These are phyloP conservation scores for Saturnispora bothae DNA, from an alignment of 805 yeast genomes.

Conservation along the genomic window DNA sequence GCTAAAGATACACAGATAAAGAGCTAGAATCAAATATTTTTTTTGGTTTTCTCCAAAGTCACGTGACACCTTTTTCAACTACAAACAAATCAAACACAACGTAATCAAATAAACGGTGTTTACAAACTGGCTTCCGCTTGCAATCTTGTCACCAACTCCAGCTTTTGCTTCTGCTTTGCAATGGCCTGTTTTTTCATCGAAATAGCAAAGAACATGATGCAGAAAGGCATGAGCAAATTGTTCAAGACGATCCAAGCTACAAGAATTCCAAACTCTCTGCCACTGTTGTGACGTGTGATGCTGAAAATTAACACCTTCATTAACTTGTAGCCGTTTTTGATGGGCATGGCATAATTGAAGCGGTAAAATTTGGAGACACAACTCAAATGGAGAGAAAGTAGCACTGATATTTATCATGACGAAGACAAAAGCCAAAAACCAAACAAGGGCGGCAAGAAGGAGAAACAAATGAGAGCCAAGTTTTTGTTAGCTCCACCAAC, in stretches of 20 bases:
- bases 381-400: slow-evolving; percentile 53
- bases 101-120: no score
- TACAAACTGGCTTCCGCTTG: neutral
- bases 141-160: neutral
- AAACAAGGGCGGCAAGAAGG: slow-evolving; percentile 49
- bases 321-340: slow-evolving; percentile 53
- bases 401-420: slow-evolving; percentile 61
- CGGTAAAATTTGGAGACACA: slow-evolving; percentile 45
- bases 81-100: no score
- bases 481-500: slow-evolving; percentile 71
- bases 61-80: no score
- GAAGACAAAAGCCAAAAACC: slow-evolving; percentile 68
- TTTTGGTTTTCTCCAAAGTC: no score
- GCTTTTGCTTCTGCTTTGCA: neutral
- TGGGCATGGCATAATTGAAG: slow-evolving; percentile 60
- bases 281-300: slow-evolving; percentile 38
- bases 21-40: no score
- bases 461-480: slow-evolving; percentile 39
- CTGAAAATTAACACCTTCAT: slow-evolving; percentile 49
- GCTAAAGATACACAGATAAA: no score
- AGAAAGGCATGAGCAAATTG: slow-evolving; percentile 29
- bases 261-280: slow-evolving; percentile 17
- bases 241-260: slow-evolving; percentile 16
- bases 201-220: slow-evolving; percentile 23
- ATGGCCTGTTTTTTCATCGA: neutral